phyloP scores from a whole-genome alignment of 306 rosid species.

The Albizia julibrissin region DNA sequence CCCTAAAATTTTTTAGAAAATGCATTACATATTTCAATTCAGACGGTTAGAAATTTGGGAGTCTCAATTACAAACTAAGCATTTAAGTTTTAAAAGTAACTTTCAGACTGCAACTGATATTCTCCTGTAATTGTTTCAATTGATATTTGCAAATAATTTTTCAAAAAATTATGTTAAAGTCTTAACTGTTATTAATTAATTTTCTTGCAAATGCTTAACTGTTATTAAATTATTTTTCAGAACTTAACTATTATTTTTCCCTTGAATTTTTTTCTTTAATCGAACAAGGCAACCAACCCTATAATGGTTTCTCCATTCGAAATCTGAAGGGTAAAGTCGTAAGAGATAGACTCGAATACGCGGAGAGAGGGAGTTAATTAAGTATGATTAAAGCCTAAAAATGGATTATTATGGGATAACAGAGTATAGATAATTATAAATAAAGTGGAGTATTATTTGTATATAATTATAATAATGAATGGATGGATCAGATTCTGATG shows the following conservation, averaged over 20 bases:
- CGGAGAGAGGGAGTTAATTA: no score
- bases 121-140: no score
- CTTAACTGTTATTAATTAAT: not conserved
- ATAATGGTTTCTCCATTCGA: not conserved
- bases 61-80: no score
- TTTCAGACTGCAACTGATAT: no score
- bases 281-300: not conserved
- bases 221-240: not conserved
- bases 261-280: not conserved
- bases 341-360: not conserved
- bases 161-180: no score
- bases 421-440: not conserved
- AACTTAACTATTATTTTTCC: no score
- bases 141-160: not conserved
- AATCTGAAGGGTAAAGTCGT: not conserved
- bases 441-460: not conserved
- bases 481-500: not conserved
- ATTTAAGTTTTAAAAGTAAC: no score
- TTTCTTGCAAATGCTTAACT: not conserved
- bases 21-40: no score
- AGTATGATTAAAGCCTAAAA: not conserved
- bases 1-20: no score
- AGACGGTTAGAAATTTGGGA: no score
- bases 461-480: not conserved
- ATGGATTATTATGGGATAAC: not conserved